Conservation (phyloP, 2,329 filamentous ascomycete species). For the Aspergillus viridinutans region DNA sequence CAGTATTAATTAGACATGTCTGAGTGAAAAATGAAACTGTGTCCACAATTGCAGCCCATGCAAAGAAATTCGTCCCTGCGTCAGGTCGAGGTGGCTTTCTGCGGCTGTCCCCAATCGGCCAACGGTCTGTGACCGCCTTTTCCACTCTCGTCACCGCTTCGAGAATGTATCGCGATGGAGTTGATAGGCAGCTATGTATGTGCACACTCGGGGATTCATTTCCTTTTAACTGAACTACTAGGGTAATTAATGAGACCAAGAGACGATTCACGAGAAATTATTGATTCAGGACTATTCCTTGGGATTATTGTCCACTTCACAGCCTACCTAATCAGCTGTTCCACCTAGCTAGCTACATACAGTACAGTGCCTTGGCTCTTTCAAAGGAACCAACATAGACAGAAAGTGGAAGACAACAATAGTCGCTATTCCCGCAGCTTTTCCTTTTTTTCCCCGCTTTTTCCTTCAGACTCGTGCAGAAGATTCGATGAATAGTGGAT, state of each 20-base stretch:
- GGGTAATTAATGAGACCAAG: neutral
- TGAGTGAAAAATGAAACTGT: neutral
- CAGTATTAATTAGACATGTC: neutral
- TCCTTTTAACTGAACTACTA: too few relatives aligned
- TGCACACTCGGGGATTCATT: neutral
- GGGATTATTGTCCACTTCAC: constrained; percentile 3
- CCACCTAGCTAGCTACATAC: constrained; percentile 23
- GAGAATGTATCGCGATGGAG: neutral
- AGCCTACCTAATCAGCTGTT: constrained; percentile 14
- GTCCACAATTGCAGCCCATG: neutral
- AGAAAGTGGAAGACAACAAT: constrained; percentile 10
- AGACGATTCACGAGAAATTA: neutral
- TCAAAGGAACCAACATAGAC: constrained; percentile 8
- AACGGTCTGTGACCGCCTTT: neutral
- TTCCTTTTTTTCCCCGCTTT: constrained; percentile 6
- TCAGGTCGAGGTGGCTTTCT: neutral
- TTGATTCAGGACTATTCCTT: constrained; percentile 4
- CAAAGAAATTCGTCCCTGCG: neutral
- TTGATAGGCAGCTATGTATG: neutral
- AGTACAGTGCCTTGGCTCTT: constrained; percentile 19
- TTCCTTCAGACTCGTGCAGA: neutral
- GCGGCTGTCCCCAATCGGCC: neutral
- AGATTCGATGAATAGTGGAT: neutral
- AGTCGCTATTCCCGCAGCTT: constrained; percentile 16
- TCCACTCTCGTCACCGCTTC: neutral